Evolutionary conservation across 805 yeast genomes (phyloP), one percentile per base, ranked within the genome.

Genomic region (Teunomyces gatunensis): DNA sequence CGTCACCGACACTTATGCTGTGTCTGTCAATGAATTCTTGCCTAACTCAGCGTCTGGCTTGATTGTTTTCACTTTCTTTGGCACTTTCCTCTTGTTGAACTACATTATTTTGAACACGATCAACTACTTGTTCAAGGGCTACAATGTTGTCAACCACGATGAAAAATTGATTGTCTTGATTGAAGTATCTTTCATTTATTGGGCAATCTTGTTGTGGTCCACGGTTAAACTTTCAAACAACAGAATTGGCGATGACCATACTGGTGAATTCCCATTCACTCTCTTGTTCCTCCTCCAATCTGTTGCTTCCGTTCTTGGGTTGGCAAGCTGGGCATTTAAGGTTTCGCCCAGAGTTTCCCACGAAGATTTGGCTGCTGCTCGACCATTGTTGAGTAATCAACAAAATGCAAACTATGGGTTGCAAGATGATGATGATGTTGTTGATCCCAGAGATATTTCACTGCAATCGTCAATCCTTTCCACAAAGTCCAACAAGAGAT

Each of bases 151-250:
- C 42, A 67, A 67, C 45, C 73, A 71, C 65, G 77, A 82, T 42
- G 82, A 81, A 55, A 85, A 87, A 59, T 73, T 84, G 47, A 69
- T 81, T 15, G 69, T 78, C 2, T 60, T 84, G 2, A 55, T 83
- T 18, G 85, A 86, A 61, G 63, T 79, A 10, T 75, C 83, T 29
- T 61, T 78, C 30, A 49, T 78, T 3, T 67, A 77, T 48, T 89
- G 96, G 96, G 45, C 75, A 0, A 54, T 67, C 0, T 69, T 85
- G 45, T 57, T 84, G 6, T 60, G 52, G 46, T 63, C 72, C 2
- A 70, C 76, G 45, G 64, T 74, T 11, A 84, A 87, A 6, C 70
- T 79, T 20, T 59, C 74, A 23, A 73, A 75, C 39, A 75, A 77
- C 52, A 59, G 48, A 47, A 49, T 64, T 18, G 65, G 71, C 0